A percentile compares a stretch with the other conserved stretches of the same genome.
Evolutionary conservation across 2,329 filamentous ascomycete genomes (phyloP).

Genomic region (Ophiostoma tasmaniense): DNA sequence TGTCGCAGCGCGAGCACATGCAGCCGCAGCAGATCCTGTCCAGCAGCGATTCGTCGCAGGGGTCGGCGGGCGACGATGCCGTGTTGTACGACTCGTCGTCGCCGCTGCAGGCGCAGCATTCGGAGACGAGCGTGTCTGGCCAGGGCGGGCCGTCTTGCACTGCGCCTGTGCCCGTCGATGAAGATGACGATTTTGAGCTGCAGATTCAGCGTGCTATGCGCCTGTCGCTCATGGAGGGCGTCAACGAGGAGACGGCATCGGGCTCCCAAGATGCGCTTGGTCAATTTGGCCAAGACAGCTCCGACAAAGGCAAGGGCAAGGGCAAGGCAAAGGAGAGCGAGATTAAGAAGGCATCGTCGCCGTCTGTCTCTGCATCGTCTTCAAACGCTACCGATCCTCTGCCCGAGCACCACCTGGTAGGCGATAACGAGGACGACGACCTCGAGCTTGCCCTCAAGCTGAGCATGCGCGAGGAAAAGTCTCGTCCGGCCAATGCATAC

Average conservation of each 20-base stretch:
- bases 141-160: not conserved
- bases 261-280: not conserved
- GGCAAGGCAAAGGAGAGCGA: not conserved
- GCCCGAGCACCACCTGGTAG: slow-evolving; percentile 19
- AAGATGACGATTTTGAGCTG: slow-evolving; percentile 47
- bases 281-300: not conserved
- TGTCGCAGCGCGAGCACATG: slow-evolving; percentile 35
- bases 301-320: slow-evolving; percentile 5
- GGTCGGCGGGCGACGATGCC: not conserved
- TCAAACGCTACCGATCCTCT: not conserved
- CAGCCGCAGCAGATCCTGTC: slow-evolving; percentile 31
- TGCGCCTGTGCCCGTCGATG: slow-evolving; percentile 21
- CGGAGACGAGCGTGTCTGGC: slow-evolving; percentile 42
- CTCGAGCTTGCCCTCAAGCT: slow-evolving; percentile 51
- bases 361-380: slow-evolving; percentile 5
- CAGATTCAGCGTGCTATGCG: slow-evolving; percentile 56
- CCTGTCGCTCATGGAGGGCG: slow-evolving; percentile 50
- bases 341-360: not conserved
- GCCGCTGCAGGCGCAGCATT: slow-evolving; percentile 18
- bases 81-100: slow-evolving; percentile 6
- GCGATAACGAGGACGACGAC: slow-evolving; percentile 41
- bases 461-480: slow-evolving; percentile 49
- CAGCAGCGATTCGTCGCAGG: slow-evolving; percentile 38
- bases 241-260: slow-evolving; percentile 32
- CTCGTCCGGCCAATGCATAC: slow-evolving; percentile 21